Evolutionary conservation across 2,329 filamentous ascomycete genomes (phyloP), one percentile per base, ranked within the genome.

Genomic region (Akanthomyces uredinophilus): DNA sequence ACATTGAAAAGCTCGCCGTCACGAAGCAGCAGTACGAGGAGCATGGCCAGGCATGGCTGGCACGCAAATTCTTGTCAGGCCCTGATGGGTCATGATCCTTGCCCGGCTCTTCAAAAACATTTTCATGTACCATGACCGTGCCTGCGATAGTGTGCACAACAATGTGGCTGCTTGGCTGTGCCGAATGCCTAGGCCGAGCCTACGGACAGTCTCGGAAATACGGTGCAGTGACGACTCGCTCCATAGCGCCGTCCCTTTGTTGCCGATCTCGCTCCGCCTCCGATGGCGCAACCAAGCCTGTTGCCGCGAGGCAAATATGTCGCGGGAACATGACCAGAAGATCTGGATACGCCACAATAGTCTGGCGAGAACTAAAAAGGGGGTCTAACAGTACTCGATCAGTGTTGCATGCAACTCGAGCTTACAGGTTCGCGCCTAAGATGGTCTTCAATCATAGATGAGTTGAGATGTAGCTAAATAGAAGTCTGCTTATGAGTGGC

Each of bases 21-120:
- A 95, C 91, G 0, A 91, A 90, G 71, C 84, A 90, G 64, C 92
- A 99, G 71, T 99, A 99, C 73, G 86, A 95, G 57, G 95, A 99
- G 74, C 77, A 92, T 70, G 95, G 95, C 10, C 85, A 83, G 61
- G 79, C 78, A 1, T 94, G 91, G 90, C 81, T 90, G 27, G 86
- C 85, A 32, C 87, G 86, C 69, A 91, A 85, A 70, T 95, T 96
- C 71, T 79, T 78, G 0, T 67, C 70, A 10, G 78, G 78, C 0
- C 63, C 75, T 18, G 70, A 62, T 24, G 29, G 43, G 8, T 60
- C n/a, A 3, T 66, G 52, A 64, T 41, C 14, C 7, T 5, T 13
- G 10, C 14, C 43, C 6, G 27, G 16, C 20, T 13, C 55, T 44
- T 58, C 1, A 22, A 14, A 4, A 32, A 3, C 2, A 24, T 2